Evolutionary conservation across 768 basidiomycete species (phyloP).

Genomic region (Mycena chlorophos): DNA sequence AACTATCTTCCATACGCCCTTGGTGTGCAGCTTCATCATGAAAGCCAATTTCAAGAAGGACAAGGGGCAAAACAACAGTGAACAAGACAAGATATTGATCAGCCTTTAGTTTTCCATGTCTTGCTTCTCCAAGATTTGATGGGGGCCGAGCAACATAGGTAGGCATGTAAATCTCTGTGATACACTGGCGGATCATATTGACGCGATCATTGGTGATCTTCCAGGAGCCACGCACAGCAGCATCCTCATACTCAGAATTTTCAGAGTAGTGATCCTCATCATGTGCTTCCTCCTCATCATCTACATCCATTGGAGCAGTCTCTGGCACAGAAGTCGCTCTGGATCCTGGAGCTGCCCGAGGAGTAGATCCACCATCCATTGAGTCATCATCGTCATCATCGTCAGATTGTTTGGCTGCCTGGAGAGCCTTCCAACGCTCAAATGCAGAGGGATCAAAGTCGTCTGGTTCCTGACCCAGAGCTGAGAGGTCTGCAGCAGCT

Average conservation of each 20-base stretch:
- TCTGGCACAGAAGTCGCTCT: neutral
- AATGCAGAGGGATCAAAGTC: too few relatives aligned
- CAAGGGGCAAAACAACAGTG: slow-evolving; percentile 19
- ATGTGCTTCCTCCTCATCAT: slow-evolving; percentile 8
- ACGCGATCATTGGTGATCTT: neutral
- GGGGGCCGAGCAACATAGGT: slow-evolving; percentile 18
- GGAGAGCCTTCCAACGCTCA: too few relatives aligned
- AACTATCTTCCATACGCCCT: slow-evolving; percentile 1
- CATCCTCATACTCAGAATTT: neutral
- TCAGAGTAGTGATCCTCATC: slow-evolving; percentile 6
- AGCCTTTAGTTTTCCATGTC: slow-evolving; percentile 26
- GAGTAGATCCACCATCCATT: neutral
- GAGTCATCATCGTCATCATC: neutral
- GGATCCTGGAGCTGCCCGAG: neutral
- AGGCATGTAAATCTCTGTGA: slow-evolving; percentile 11
- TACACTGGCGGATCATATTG: neutral
- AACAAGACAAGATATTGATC: slow-evolving; percentile 20
- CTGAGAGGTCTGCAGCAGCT: neutral
- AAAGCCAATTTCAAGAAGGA: slow-evolving; percentile 13
- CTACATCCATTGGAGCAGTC: neutral
- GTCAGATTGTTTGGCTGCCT: too few relatives aligned
- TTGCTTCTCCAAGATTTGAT: slow-evolving; percentile 22
- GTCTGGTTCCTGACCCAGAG: too few relatives aligned
- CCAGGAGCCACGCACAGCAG: neutral
- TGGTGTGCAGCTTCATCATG: neutral